Conservation (phyloP, 345 rosid species). For the Eucalyptus albens region DNA sequence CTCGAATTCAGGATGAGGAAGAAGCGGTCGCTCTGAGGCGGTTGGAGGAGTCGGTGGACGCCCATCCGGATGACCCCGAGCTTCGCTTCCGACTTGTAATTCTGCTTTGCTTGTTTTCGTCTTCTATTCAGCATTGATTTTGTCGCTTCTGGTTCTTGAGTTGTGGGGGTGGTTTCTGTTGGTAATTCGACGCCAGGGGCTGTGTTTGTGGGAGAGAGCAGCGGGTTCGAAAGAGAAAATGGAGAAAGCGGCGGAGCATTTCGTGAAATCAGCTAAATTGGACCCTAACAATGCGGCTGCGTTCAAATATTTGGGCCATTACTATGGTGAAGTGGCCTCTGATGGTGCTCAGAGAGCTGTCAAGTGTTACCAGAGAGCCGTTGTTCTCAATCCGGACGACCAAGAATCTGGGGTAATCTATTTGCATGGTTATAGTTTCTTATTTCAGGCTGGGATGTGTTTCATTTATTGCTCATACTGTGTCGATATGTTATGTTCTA, state of each 20-base stretch:
- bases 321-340: constrained; percentile 26
- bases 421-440: neutral
- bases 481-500: neutral
- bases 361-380: constrained; percentile 87
- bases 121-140: neutral
- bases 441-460: neutral
- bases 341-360: constrained; percentile 59
- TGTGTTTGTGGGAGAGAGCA: constrained; percentile 47
- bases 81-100: neutral
- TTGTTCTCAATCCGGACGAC: constrained; percentile 55
- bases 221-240: constrained; percentile 8
- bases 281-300: constrained; percentile 57
- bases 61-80: constrained; percentile 57
- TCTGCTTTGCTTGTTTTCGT: neutral
- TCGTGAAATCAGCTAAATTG: constrained; percentile 53
- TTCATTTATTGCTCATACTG: neutral
- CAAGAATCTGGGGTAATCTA: constrained; percentile 42
- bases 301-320: constrained; percentile 72
- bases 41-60: constrained; percentile 41
- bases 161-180: neutral
- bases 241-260: constrained; percentile 70
- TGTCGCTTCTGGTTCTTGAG: neutral
- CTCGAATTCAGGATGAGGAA: neutral
- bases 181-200: constrained; percentile 30
- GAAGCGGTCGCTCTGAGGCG: constrained; percentile 13